Evolutionary conservation across 306 rosid species (phyloP).

Genomic region (Fagus crenata): DNA sequence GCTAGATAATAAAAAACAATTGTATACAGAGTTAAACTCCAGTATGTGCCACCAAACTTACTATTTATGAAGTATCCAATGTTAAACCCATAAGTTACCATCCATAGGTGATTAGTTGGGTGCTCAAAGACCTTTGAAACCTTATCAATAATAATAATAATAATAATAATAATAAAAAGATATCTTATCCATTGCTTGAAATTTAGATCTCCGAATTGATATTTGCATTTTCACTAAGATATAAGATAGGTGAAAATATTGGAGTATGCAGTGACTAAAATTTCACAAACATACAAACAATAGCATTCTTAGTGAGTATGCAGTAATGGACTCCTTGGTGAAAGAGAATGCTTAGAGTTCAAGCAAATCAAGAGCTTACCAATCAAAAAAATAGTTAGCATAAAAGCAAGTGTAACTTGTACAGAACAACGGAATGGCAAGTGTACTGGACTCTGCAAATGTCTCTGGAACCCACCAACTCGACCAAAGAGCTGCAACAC

Average conservation of each 20-base stretch:
- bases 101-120: neutral
- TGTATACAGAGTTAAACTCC: neutral
- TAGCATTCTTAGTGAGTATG: slow-evolving; percentile 1
- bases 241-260: neutral
- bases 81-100: neutral
- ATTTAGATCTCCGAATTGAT: neutral
- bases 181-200: neutral
- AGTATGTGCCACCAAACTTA: neutral
- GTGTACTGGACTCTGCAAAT: slow-evolving; percentile 48
- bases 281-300: neutral
- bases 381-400: slow-evolving; percentile 72
- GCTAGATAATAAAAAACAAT: too few species aligned
- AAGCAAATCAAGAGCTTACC: slow-evolving; percentile 59
- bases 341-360: slow-evolving; percentile 15
- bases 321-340: neutral
- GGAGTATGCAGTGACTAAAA: neutral
- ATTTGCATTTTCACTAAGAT: neutral
- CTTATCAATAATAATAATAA: neutral
- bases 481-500: slow-evolving; percentile 52
- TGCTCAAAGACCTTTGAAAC: neutral
- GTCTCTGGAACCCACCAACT: slow-evolving; percentile 51
- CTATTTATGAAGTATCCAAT: neutral
- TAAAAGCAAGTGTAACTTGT: slow-evolving; percentile 70
- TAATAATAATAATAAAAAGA: neutral
- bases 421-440: slow-evolving; percentile 59